These are phyloP conservation scores for Calonectria ilicicola DNA, from an alignment of 2,329 filamentous ascomycete species.

Conservation along the genomic window DNA sequence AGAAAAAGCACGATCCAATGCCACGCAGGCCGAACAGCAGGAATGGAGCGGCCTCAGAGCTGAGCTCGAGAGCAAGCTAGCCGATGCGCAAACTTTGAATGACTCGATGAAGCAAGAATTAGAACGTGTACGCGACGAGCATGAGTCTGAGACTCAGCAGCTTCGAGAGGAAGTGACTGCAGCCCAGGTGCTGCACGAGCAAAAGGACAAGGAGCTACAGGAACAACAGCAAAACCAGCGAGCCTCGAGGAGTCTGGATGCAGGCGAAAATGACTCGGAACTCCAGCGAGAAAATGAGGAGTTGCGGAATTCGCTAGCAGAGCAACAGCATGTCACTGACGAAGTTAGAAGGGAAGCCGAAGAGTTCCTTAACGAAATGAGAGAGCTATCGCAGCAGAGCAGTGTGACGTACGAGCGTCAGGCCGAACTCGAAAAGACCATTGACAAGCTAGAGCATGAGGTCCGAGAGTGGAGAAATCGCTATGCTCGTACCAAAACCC, in stretches of 20 bases:
- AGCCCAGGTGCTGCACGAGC: conserved; percentile 44
- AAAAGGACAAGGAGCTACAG: background rate
- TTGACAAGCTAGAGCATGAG: conserved; percentile 83
- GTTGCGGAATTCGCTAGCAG: conserved; percentile 71
- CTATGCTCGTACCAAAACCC: conserved; percentile 89
- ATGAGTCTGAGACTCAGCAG: conserved; percentile 71
- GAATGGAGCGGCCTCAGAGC: conserved; percentile 76
- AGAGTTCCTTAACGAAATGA: conserved; percentile 90
- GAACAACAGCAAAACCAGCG: conserved; percentile 33
- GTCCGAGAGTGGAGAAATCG: conserved; percentile 91
- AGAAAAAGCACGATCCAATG: conserved; percentile 65
- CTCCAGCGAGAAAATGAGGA: conserved; percentile 77
- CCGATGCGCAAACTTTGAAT: conserved; percentile 81
- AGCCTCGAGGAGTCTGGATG: conserved; percentile 35
- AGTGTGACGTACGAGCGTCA: conserved; percentile 84
- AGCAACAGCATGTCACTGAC: conserved; percentile 86
- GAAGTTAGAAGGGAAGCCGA: conserved; percentile 88
- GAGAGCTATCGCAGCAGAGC: conserved; percentile 83
- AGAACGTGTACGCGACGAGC: conserved; percentile 77
- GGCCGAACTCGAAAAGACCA: conserved; percentile 79
- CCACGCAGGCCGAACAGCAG: conserved; percentile 72
- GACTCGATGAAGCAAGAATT: conserved; percentile 84
- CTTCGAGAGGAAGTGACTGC: conserved; percentile 74
- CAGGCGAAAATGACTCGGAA: conserved; percentile 60
- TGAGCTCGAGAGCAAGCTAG: conserved; percentile 79